These are phyloP conservation scores for Diaporthe aspalathi DNA, from an alignment of 2,329 filamentous ascomycete genomes.

Conservation along the genomic window DNA sequence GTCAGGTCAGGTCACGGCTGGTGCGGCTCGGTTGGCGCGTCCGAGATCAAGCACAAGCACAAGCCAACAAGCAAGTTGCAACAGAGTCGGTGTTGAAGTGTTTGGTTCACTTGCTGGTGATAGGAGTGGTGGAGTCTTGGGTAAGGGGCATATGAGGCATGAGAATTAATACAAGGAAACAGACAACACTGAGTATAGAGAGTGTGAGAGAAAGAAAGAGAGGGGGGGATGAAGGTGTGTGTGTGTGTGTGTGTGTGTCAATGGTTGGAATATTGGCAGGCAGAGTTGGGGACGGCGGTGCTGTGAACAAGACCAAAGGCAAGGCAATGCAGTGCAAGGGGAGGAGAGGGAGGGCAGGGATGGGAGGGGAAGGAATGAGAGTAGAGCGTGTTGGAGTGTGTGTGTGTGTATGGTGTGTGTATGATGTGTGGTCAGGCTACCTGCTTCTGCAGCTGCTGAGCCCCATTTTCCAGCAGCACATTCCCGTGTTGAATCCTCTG, in stretches of 20 bases:
- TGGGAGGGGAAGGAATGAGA: background rate
- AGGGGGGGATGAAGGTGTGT: background rate
- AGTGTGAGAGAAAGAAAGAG: background rate
- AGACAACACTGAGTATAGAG: background rate
- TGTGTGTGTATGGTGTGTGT: background rate
- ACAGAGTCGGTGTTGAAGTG: background rate
- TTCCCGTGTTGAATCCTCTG: background rate
- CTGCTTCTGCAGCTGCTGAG: background rate
- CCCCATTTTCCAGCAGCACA: background rate
- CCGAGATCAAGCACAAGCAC: background rate
- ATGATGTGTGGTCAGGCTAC: background rate
- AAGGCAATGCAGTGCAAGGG: background rate
- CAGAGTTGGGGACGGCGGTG: background rate
- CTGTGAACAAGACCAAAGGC: background rate
- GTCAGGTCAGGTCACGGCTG: background rate
- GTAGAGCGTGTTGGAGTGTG: background rate
- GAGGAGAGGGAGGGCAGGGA: background rate
- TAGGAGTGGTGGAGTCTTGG: background rate
- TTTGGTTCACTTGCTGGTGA: background rate
- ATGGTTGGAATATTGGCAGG: slow-evolving; percentile 7
- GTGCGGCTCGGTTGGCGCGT: slow-evolving; percentile 7
- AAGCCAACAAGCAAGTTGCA: background rate
- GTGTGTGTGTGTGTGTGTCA: background rate
- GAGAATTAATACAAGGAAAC: slow-evolving; percentile 9
- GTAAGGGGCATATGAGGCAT: slow-evolving; percentile 33